Percentiles rank a stretch among this genome's conserved stretches.
phyloP scores from a whole-genome alignment of 73 alveolate genomes.

The Tetrahymena borealis region DNA sequence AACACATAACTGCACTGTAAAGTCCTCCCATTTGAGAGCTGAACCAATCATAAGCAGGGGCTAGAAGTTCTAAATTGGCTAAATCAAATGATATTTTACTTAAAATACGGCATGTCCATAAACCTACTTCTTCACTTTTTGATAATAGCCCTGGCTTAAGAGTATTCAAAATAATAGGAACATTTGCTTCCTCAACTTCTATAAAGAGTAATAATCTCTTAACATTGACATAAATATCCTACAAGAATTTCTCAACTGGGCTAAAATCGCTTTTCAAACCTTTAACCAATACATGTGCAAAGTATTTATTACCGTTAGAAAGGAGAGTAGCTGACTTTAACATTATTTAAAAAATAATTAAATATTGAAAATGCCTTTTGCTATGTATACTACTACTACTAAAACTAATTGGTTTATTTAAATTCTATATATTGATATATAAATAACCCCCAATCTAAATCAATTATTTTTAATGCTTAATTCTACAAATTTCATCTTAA shows the following conservation, averaged over 20 bases:
- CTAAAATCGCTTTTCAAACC: conserved; percentile 83
- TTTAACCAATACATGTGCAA: conserved; percentile 74
- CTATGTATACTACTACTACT: not conserved
- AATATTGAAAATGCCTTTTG: not conserved
- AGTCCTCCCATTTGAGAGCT: conserved; percentile 68
- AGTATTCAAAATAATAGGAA: conserved; percentile 16
- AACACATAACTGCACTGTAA: conserved; percentile 61
- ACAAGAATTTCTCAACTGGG: conserved; percentile 60
- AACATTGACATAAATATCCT: conserved; percentile 58
- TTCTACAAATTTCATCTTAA: not conserved
- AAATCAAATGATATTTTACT: conserved; percentile 63
- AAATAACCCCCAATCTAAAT: not conserved
- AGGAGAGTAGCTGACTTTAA: conserved; percentile 74
- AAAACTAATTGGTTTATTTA: too few relatives aligned
- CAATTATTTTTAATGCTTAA: too few relatives aligned
- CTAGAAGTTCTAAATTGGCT: conserved; percentile 40
- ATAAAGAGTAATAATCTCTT: conserved; percentile 23
- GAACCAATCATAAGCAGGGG: conserved; percentile 78
- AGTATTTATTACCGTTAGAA: conserved; percentile 65
- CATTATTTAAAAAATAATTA: not conserved
- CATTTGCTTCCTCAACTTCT: conserved; percentile 18
- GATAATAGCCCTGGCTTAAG: conserved; percentile 68
- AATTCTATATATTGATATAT: too few relatives aligned
- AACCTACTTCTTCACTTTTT: conserved; percentile 54
- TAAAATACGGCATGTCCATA: conserved; percentile 53